Evolutionary conservation across 768 basidiomycete genomes (phyloP).

Genomic region (Phylloporus sp.): DNA sequence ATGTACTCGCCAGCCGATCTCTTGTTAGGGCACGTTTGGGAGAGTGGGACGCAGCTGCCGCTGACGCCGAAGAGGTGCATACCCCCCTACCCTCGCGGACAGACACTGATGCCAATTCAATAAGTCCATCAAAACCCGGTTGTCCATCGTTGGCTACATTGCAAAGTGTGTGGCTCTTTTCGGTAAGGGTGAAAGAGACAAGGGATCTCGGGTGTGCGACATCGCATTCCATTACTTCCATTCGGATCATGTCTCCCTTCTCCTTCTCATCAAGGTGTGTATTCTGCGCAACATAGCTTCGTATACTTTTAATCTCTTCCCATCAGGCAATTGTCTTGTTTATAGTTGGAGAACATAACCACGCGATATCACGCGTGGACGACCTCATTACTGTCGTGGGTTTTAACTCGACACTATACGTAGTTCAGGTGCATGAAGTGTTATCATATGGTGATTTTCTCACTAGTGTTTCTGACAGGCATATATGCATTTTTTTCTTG

Average conservation of each 20-base stretch:
- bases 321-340: slow-evolving; percentile 5
- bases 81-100: neutral
- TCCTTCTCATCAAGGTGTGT: slow-evolving; percentile 1
- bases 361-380: slow-evolving; percentile 4
- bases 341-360: slow-evolving; percentile 1
- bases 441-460: neutral
- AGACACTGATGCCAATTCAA: neutral
- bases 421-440: neutral
- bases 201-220: neutral
- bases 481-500: neutral
- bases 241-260: neutral
- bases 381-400: neutral
- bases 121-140: neutral
- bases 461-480: neutral
- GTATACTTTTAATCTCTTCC: neutral
- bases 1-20: neutral
- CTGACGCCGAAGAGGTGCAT: neutral
- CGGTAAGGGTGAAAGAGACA: neutral
- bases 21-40: neutral
- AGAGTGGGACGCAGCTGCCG: neutral
- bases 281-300: neutral
- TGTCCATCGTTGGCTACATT: neutral
- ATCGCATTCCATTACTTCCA: neutral
- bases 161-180: neutral
- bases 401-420: neutral